Percentiles rank a stretch among this genome's conserved stretches.
Evolutionary conservation across 176 grass and related monocot species (phyloP).

Genomic region (Pontederia crassipes): DNA sequence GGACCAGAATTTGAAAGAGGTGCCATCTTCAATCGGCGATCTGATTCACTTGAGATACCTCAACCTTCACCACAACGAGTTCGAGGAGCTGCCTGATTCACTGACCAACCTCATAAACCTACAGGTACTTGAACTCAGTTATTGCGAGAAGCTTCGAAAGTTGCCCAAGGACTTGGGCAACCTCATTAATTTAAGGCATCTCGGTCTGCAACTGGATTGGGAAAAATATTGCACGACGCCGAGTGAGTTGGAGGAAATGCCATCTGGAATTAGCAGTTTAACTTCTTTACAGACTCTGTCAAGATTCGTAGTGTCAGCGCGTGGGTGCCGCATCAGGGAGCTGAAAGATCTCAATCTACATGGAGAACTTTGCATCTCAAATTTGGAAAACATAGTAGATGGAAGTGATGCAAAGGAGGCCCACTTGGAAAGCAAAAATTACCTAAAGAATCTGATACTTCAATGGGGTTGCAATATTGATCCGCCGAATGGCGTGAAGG

Average conservation of each 20-base stretch:
- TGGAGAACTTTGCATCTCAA: constrained; percentile 59
- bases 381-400: constrained; percentile 23
- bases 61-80: constrained; percentile 20
- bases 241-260: constrained; percentile 22
- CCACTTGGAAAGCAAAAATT: constrained; percentile 32
- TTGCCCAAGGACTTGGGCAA: constrained; percentile 32
- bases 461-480: too few relatives aligned
- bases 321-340: constrained; percentile 32
- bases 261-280: constrained; percentile 22
- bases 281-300: constrained; percentile 35
- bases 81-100: constrained; percentile 29
- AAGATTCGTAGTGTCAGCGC: constrained; percentile 24
- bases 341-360: constrained; percentile 36
- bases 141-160: constrained; percentile 25
- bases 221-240: not conserved
- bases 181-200: constrained; percentile 42
- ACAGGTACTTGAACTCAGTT: constrained; percentile 31
- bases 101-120: constrained; percentile 37
- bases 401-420: constrained; percentile 9
- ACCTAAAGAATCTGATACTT: constrained; percentile 41
- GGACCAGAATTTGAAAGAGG: constrained; percentile 14
- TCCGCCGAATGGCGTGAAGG: not conserved
- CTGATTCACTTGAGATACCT: constrained; percentile 46
- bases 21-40: constrained; percentile 33
- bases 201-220: constrained; percentile 47